Evolutionary conservation across 2,329 filamentous ascomycete species (phyloP).

Genomic region (Aspergillus tanneri): DNA sequence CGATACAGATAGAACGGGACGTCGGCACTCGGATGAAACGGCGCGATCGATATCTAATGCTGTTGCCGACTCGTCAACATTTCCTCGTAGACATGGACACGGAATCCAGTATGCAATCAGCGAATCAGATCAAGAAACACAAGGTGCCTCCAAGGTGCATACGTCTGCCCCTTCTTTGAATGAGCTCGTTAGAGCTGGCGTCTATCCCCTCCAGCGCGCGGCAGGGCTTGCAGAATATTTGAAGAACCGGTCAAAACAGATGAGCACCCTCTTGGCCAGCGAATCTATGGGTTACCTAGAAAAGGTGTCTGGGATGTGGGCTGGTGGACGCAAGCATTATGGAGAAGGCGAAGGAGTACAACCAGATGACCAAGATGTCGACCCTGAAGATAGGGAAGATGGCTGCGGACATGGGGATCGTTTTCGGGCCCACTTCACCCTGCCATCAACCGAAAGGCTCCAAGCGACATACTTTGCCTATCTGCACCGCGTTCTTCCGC

Average conservation of each 20-base stretch:
- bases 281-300: conserved; percentile 96
- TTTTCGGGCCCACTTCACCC: conserved; percentile 84
- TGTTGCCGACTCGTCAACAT: conserved; percentile 15
- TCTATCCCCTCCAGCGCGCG: conserved; percentile 79
- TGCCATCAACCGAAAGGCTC: conserved; percentile 79
- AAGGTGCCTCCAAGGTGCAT: conserved; percentile 21
- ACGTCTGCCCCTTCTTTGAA: conserved; percentile 55
- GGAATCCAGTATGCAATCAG: conserved; percentile 18
- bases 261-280: conserved; percentile 78
- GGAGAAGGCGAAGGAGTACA: conserved; percentile 66
- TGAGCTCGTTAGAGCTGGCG: conserved; percentile 60
- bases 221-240: conserved; percentile 80
- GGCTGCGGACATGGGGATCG: conserved; percentile 59
- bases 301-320: conserved; percentile 97
- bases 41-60: conserved; percentile 31
- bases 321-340: conserved; percentile 87
- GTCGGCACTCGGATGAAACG: conserved; percentile 37
- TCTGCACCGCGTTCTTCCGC: conserved; percentile 80
- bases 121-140: conserved; percentile 26
- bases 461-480: conserved; percentile 90
- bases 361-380: conserved; percentile 63
- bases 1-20: conserved; percentile 25
- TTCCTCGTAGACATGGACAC: conserved; percentile 13
- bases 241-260: conserved; percentile 72
- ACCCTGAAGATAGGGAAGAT: conserved; percentile 57